These are phyloP conservation scores for Crithidia bombi DNA, from an alignment of 208 protist genomes.

Conservation along the genomic window DNA sequence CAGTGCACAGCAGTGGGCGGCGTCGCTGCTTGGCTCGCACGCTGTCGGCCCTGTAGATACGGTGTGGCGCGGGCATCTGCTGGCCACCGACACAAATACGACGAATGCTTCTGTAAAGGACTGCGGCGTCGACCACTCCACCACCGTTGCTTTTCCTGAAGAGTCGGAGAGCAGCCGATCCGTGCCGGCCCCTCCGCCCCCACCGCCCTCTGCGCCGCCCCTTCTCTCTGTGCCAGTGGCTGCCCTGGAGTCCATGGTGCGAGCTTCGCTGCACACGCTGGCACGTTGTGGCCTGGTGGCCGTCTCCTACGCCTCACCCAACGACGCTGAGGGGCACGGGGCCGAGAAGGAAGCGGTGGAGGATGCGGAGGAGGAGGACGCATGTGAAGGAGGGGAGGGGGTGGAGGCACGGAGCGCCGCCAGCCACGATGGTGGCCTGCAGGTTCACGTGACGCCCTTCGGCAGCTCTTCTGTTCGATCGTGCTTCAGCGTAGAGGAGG, in stretches of 20 bases:
- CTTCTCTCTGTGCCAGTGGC: slow-evolving; percentile 12
- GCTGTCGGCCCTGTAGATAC: slow-evolving; percentile 57
- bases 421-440: background rate
- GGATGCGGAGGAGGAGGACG: background rate
- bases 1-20: slow-evolving; percentile 52
- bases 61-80: slow-evolving; percentile 15
- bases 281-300: slow-evolving; percentile 29
- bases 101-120: background rate
- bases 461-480: slow-evolving; percentile 78
- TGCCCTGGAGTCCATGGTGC: slow-evolving; percentile 22
- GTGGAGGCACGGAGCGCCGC: background rate
- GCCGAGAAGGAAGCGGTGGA: background rate
- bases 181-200: background rate
- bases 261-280: slow-evolving; percentile 18
- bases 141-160: background rate
- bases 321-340: background rate
- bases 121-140: background rate
- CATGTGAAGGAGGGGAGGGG: background rate
- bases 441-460: slow-evolving; percentile 63
- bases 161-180: slow-evolving; percentile 17
- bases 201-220: background rate
- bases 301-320: background rate
- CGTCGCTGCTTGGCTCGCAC: slow-evolving; percentile 51
- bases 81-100: background rate
- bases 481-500: slow-evolving; percentile 84